Percentiles rank a stretch among this genome's conserved stretches.
These are phyloP conservation scores for Aegilops speltoides DNA, from an alignment of 176 grass and related monocot genomes.

Conservation along the genomic window DNA sequence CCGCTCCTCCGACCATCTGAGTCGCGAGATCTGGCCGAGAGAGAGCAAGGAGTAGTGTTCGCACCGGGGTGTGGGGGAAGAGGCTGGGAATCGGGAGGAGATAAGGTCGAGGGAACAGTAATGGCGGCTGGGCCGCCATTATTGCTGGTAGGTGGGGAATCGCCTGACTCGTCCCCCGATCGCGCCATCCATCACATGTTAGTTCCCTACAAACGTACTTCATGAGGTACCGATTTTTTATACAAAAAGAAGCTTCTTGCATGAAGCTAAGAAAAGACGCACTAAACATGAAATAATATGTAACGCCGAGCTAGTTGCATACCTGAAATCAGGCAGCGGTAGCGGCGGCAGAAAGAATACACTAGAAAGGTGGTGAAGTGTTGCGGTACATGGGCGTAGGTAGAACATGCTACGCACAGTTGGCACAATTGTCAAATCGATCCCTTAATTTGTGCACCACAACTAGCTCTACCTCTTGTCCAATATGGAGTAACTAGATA, in stretches of 20 bases:
- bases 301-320: not conserved
- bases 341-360: not conserved
- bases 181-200: no score
- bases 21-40: no score
- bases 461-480: not conserved
- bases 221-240: not conserved
- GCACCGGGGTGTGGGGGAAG: no score
- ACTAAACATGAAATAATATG: not conserved
- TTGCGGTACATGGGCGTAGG: no score
- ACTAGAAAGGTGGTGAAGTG: not conserved
- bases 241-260: not conserved
- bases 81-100: no score
- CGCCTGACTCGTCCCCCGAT: no score
- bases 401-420: not conserved
- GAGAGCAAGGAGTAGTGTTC: no score
- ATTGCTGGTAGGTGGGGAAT: no score
- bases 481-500: not conserved
- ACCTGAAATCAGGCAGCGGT: not conserved
- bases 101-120: no score
- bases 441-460: not conserved
- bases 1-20: no score
- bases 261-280: not conserved
- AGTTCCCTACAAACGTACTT: no score
- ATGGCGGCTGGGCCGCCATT: no score
- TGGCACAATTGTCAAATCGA: not conserved